Conservation (phyloP, 2,329 filamentous ascomycete genomes). For the Phialocephala sp. region DNA sequence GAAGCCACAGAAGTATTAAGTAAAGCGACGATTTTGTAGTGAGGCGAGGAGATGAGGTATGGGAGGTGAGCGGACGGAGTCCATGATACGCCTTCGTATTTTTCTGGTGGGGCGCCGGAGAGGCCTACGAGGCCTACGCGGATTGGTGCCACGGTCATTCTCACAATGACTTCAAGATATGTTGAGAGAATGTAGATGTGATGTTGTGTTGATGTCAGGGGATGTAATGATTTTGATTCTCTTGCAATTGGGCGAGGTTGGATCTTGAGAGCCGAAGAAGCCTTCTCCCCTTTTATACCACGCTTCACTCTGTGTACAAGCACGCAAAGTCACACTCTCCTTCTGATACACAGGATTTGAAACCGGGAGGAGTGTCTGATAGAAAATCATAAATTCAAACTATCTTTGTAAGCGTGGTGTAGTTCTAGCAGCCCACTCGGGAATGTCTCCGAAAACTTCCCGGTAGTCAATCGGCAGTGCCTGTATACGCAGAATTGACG, state of each 20-base stretch:
- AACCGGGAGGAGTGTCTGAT: neutral
- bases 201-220: no score
- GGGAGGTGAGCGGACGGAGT: slow-evolving; percentile 62
- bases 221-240: no score
- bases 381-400: no score
- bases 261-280: no score
- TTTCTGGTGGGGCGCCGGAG: slow-evolving; percentile 52
- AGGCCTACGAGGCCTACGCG: slow-evolving; percentile 64
- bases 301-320: no score
- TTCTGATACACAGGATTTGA: no score
- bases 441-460: slow-evolving; percentile 7
- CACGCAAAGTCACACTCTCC: no score
- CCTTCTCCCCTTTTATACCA: no score
- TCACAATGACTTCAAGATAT: no score
- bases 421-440: neutral
- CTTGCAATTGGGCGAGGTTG: no score
- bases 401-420: neutral
- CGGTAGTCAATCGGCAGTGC: neutral
- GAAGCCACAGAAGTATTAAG: slow-evolving; percentile 55
- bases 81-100: slow-evolving; percentile 52
- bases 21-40: slow-evolving; percentile 57
- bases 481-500: neutral
- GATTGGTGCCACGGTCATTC: slow-evolving; percentile 53
- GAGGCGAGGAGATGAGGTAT: slow-evolving; percentile 56
- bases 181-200: no score